These are phyloP conservation scores for Phytophthora parvispora DNA, from an alignment of 352 stramenopile species.

Conservation along the genomic window DNA sequence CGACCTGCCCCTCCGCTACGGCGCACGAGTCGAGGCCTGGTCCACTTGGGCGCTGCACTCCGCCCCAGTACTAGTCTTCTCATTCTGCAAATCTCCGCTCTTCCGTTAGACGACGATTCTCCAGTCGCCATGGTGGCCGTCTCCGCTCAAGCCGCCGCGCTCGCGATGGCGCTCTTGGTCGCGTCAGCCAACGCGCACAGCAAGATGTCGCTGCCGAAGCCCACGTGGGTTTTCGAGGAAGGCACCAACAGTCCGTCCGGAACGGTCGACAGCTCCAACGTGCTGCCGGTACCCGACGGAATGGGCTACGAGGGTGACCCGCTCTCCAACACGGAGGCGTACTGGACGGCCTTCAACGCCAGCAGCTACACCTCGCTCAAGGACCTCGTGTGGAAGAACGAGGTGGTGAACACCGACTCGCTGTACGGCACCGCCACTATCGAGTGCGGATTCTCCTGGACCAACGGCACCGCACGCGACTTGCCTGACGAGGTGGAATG, in stretches of 20 bases:
- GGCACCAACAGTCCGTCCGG: constrained; percentile 37
- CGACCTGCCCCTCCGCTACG: constrained; percentile 20
- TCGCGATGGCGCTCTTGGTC: constrained; percentile 18
- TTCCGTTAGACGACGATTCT: constrained; percentile 11
- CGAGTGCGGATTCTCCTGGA: constrained; percentile 54
- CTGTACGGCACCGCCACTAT: constrained; percentile 36
- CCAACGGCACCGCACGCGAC: constrained; percentile 37
- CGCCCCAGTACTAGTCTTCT: not conserved
- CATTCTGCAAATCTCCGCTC: constrained; percentile 23
- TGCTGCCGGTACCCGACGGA: constrained; percentile 30
- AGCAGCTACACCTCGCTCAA: constrained; percentile 62
- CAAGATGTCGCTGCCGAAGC: constrained; percentile 43
- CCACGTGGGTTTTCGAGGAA: constrained; percentile 39
- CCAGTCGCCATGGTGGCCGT: constrained; percentile 15
- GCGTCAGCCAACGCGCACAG: constrained; percentile 30
- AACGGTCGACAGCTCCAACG: constrained; percentile 33
- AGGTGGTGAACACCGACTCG: constrained; percentile 44
- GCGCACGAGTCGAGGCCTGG: not conserved
- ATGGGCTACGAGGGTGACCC: constrained; percentile 40
- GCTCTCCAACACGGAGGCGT: constrained; percentile 40
- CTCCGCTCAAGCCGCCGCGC: constrained; percentile 1
- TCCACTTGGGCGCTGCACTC: not conserved
- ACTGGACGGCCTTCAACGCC: constrained; percentile 45
- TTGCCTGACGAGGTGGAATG: constrained; percentile 51
- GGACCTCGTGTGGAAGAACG: constrained; percentile 43